A percentile compares a stretch with the other conserved stretches of the same genome.
These are phyloP conservation scores for Arabis hirsuta DNA, from an alignment of 345 rosid species.

Conservation along the genomic window DNA sequence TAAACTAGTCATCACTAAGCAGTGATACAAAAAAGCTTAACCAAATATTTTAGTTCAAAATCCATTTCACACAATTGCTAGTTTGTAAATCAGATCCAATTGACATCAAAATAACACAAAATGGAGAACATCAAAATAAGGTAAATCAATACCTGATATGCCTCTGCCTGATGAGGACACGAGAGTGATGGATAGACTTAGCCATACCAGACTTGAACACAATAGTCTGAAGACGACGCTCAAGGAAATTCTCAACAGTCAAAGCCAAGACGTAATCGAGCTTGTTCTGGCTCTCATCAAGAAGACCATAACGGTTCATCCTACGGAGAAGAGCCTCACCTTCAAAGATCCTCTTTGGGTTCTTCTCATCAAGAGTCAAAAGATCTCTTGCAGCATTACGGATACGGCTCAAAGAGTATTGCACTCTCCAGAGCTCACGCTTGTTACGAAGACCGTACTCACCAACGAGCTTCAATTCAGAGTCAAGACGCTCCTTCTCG, in stretches of 20 bases:
- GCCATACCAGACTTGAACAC: slow-evolving; percentile 78
- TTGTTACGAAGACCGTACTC: slow-evolving; percentile 69
- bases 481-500: slow-evolving; percentile 71
- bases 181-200: slow-evolving; percentile 68
- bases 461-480: slow-evolving; percentile 66
- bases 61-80: background rate
- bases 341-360: slow-evolving; percentile 59
- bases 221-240: slow-evolving; percentile 68
- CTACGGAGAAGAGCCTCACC: slow-evolving; percentile 66
- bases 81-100: background rate
- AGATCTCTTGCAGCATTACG: slow-evolving; percentile 69
- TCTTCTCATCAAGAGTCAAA: slow-evolving; percentile 68
- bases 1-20: background rate
- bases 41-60: too few relatives aligned
- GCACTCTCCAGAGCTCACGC: slow-evolving; percentile 78
- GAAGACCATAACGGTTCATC: slow-evolving; percentile 65
- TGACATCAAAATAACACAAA: background rate
- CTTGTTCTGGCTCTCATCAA: slow-evolving; percentile 79
- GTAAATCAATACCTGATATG: slow-evolving; percentile 52
- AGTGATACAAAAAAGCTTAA: background rate
- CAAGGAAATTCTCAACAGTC: slow-evolving; percentile 76
- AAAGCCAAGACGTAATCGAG: slow-evolving; percentile 74
- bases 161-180: slow-evolving; percentile 72
- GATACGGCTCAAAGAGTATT: slow-evolving; percentile 61
- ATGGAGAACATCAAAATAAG: background rate